A percentile compares a stretch with the other conserved stretches of the same genome.
phyloP scores from a whole-genome alignment of 768 basidiomycete species.

The Steccherinum ochraceum region DNA sequence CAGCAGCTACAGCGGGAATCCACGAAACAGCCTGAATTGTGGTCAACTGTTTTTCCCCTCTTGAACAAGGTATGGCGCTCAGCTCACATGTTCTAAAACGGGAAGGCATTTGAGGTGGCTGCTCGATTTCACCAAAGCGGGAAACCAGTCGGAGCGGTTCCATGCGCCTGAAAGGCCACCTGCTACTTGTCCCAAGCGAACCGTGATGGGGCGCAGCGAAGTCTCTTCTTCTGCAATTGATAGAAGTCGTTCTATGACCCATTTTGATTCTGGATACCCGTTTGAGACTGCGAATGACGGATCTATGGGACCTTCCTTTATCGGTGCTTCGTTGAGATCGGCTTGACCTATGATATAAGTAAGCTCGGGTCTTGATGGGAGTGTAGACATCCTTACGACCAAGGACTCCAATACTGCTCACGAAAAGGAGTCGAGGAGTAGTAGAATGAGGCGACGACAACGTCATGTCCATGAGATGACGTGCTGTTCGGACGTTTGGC shows the following conservation, averaged over 20 bases:
- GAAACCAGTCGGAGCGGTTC: conserved; percentile 6
- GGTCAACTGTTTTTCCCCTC: too few species aligned
- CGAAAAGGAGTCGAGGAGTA: conserved; percentile 19
- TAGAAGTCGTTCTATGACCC: conserved; percentile 26
- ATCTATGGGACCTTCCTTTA: conserved; percentile 10
- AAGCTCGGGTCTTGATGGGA: neutral
- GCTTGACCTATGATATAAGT: neutral
- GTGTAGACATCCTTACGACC: conserved; percentile 3
- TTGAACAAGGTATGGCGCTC: too few species aligned
- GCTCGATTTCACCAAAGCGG: conserved; percentile 6
- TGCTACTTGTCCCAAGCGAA: conserved; percentile 30
- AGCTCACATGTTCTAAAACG: too few species aligned
- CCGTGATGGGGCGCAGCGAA: neutral
- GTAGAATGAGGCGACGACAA: conserved; percentile 6
- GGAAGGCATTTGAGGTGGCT: conserved; percentile 1
- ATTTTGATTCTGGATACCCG: conserved; percentile 27
- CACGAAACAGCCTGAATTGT: neutral
- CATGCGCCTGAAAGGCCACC: conserved; percentile 17
- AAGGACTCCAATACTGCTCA: conserved; percentile 17
- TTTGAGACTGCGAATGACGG: conserved; percentile 11
- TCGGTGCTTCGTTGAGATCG: neutral
- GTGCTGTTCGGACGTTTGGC: conserved; percentile 14
- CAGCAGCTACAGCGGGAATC: neutral
- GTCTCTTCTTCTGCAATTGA: conserved; percentile 4
- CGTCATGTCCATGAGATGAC: conserved; percentile 19